Conservation (phyloP, 78 protist genomes). For the Dictyostelium firmibasis region DNA sequence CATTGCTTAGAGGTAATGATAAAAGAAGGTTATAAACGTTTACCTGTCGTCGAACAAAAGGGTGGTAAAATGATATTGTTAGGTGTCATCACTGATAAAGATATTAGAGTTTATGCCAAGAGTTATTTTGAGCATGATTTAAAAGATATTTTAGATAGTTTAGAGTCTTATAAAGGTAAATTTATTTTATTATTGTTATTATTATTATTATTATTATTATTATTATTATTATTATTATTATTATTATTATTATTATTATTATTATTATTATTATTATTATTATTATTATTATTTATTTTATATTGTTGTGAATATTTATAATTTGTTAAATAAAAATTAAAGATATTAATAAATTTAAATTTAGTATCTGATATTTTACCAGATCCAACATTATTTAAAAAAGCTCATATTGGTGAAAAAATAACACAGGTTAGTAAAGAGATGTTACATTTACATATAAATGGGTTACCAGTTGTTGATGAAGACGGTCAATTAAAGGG, state of each 20-base stretch:
- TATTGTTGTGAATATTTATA: no score
- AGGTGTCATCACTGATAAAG: slow-evolving; percentile 51
- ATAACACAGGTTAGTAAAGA: neutral
- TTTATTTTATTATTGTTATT: neutral
- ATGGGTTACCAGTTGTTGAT: slow-evolving; percentile 53
- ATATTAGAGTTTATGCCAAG: slow-evolving; percentile 20
- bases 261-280: neutral
- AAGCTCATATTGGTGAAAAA: neutral
- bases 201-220: neutral
- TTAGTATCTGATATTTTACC: slow-evolving; percentile 46
- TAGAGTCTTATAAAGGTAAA: slow-evolving; percentile 22
- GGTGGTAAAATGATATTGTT: neutral
- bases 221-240: neutral
- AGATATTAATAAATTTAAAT: neutral
- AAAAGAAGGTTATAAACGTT: neutral
- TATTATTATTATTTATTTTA: neutral
- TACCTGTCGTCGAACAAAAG: slow-evolving; percentile 38
- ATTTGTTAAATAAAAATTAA: no score
- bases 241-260: neutral
- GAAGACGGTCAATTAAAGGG: slow-evolving; percentile 14
- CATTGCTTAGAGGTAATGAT: slow-evolving; percentile 32
- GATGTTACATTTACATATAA: slow-evolving; percentile 7
- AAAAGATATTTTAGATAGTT: slow-evolving; percentile 30
- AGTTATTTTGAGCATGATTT: neutral
- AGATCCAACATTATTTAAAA: neutral